Percentiles rank a stretch among this genome's conserved stretches.
These are phyloP conservation scores for Madurella mycetomatis DNA, from an alignment of 2,329 filamentous ascomycete genomes.

Conservation along the genomic window DNA sequence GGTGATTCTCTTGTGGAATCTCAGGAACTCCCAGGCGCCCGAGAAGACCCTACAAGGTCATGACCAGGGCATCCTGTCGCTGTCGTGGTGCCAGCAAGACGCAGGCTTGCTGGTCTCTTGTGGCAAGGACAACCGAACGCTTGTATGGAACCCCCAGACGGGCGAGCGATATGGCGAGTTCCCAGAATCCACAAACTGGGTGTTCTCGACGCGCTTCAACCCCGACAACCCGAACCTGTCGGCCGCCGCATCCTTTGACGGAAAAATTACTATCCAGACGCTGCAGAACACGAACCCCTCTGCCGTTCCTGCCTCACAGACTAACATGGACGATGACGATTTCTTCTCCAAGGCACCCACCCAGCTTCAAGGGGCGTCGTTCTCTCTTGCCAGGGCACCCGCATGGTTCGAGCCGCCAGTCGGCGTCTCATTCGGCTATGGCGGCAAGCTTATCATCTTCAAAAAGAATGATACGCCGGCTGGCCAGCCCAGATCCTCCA, in stretches of 20 bases:
- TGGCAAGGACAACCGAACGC: conserved; percentile 92
- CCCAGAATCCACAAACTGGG: conserved; percentile 98
- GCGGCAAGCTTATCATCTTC: conserved; percentile 83
- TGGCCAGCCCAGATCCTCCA: conserved; percentile 65
- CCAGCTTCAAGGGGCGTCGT: conserved; percentile 84
- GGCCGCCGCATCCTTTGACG: conserved; percentile 94
- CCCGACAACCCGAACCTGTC: conserved; percentile 88
- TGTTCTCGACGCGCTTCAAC: conserved; percentile 91
- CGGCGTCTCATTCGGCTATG: conserved; percentile 90
- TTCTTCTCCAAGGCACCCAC: conserved; percentile 94
- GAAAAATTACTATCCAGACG: conserved; percentile 90
- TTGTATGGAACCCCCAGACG: conserved; percentile 94
- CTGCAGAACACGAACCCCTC: conserved; percentile 88
- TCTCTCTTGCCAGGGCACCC: conserved; percentile 79
- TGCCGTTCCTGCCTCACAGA: conserved; percentile 60
- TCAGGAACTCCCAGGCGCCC: conserved; percentile 92
- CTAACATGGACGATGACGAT: conserved; percentile 79
- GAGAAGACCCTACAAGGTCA: conserved; percentile 88
- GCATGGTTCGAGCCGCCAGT: conserved; percentile 85
- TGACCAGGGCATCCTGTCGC: conserved; percentile 84
- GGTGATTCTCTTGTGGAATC: conserved; percentile 86
- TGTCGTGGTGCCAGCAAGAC: conserved; percentile 94
- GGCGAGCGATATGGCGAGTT: conserved; percentile 87
- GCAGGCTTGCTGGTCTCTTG: conserved; percentile 84
- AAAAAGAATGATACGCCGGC: conserved; percentile 53